These are phyloP conservation scores for Adiantum capillusveneris DNA, from an alignment of 75 land plant species.

Conservation along the genomic window DNA sequence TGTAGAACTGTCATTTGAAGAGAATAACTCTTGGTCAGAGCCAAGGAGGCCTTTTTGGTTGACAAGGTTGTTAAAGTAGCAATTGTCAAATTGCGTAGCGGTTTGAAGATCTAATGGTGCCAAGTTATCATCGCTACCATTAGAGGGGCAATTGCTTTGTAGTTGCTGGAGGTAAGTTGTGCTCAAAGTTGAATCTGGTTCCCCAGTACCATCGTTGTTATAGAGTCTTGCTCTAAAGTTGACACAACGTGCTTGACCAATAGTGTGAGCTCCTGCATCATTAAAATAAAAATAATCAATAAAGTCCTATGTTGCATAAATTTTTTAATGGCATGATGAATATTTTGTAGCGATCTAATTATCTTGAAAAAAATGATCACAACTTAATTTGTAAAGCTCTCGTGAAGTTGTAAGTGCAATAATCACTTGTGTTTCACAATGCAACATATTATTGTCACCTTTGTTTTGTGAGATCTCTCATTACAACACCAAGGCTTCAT, in stretches of 20 bases:
- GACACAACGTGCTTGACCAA: slow-evolving; percentile 34
- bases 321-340: no score
- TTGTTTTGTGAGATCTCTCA: no score
- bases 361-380: no score
- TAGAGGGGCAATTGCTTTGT: slow-evolving; percentile 30
- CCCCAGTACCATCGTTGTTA: slow-evolving; percentile 11
- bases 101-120: slow-evolving; percentile 37
- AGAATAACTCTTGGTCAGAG: slow-evolving; percentile 32
- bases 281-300: no score
- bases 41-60: slow-evolving; percentile 20
- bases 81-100: slow-evolving; percentile 23
- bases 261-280: slow-evolving; percentile 35
- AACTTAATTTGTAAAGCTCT: no score
- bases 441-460: no score
- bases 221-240: slow-evolving; percentile 17
- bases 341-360: no score
- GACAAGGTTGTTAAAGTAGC: slow-evolving; percentile 18
- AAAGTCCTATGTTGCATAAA: no score
- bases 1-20: slow-evolving; percentile 9
- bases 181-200: slow-evolving; percentile 37
- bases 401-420: no score
- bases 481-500: no score
- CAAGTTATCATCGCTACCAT: slow-evolving; percentile 30
- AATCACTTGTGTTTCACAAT: no score
- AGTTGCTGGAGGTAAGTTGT: slow-evolving; percentile 20